These are phyloP conservation scores for Boletus patriciae DNA, from an alignment of 768 basidiomycete species.

Conservation along the genomic window DNA sequence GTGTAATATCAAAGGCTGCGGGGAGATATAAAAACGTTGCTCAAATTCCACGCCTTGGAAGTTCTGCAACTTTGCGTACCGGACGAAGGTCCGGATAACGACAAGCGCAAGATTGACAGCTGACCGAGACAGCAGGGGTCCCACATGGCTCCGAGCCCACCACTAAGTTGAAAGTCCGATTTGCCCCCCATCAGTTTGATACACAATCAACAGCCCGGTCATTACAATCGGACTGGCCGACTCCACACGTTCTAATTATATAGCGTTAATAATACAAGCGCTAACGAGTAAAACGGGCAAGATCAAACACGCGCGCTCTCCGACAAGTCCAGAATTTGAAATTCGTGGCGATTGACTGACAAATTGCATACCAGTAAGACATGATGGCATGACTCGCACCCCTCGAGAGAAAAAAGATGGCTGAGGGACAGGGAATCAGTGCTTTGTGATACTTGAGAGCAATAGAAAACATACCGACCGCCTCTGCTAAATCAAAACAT, in stretches of 20 bases:
- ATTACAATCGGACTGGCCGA: neutral
- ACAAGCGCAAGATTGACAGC: neutral
- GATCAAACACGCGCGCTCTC: neutral
- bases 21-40: neutral
- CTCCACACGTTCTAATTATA: neutral
- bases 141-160: too few species aligned
- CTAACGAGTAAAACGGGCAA: neutral
- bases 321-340: neutral
- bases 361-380: slow-evolving; percentile 1
- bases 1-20: slow-evolving; percentile 7
- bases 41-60: neutral
- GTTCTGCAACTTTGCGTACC: too few species aligned
- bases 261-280: slow-evolving; percentile 25
- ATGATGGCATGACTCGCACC: neutral
- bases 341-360: neutral
- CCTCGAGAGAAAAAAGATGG: neutral
- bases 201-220: neutral
- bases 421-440: slow-evolving; percentile 1
- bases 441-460: neutral
- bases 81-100: neutral
- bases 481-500: neutral
- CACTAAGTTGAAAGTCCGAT: neutral
- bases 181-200: neutral
- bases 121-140: neutral
- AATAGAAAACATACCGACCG: slow-evolving; percentile 1